Conservation (phyloP, 345 rosid genomes). For the Psidium guajava region DNA sequence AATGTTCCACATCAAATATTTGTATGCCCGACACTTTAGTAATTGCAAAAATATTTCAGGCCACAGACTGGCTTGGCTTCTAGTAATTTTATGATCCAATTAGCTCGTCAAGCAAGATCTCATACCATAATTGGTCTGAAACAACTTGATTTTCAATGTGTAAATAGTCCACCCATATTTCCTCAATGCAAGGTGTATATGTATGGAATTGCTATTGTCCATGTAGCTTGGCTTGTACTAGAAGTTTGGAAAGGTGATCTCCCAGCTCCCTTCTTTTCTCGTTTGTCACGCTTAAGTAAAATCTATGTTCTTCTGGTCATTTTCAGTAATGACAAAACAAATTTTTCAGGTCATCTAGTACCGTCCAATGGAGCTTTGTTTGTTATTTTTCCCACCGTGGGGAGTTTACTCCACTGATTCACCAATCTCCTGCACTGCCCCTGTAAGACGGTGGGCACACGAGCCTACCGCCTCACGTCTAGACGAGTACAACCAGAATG, state of each 20-base stretch:
- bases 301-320: not conserved
- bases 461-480: conserved; percentile 11
- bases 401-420: not conserved
- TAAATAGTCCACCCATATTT: not conserved
- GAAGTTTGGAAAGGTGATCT: not conserved
- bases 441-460: conserved; percentile 37
- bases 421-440: not conserved
- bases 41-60: not conserved
- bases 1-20: too few species aligned
- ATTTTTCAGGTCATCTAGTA: not conserved
- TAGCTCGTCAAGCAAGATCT: not conserved
- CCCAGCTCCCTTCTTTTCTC: not conserved
- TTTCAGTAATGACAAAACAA: not conserved
- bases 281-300: not conserved
- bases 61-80: not conserved
- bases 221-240: not conserved
- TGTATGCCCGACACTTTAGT: too few species aligned
- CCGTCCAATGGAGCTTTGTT: not conserved
- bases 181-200: not conserved
- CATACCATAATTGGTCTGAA: not conserved
- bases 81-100: not conserved
- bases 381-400: not conserved
- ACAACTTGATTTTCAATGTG: not conserved
- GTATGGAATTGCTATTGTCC: not conserved
- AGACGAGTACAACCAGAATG: conserved; percentile 27